A percentile compares a stretch with the other conserved stretches of the same genome.
phyloP scores from a whole-genome alignment of 2,329 filamentous ascomycete species.

The Phoma sp. region DNA sequence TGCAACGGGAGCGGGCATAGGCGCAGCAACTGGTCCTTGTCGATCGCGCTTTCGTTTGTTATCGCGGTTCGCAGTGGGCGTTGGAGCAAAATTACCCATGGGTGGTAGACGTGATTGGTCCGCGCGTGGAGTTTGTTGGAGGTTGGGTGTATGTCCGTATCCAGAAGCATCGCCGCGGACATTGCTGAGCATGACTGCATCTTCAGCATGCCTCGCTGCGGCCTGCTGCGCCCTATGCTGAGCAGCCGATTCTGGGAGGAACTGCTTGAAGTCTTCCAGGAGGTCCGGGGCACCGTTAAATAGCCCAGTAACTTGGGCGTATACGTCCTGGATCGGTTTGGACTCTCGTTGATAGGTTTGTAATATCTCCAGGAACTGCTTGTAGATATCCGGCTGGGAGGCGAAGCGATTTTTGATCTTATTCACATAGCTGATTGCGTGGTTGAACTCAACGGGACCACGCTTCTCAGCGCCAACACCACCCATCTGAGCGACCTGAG shows the following conservation, averaged over 20 bases:
- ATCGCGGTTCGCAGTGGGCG: conserved; percentile 83
- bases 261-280: conserved; percentile 98
- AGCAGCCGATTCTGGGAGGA: conserved; percentile 87
- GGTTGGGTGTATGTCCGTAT: conserved; percentile 51
- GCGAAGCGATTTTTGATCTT: conserved; percentile 99
- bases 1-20: conserved; percentile 41
- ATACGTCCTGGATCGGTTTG: conserved; percentile 98
- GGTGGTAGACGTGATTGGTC: conserved; percentile 72
- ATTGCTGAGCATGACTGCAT: conserved; percentile 70
- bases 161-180: conserved; percentile 62
- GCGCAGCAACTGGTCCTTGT: conserved; percentile 53
- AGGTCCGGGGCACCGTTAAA: conserved; percentile 95
- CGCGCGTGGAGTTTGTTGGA: conserved; percentile 56
- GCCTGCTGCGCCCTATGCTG: conserved; percentile 63
- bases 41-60: conserved; percentile 82
- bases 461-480: conserved; percentile 72
- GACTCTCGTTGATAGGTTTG: conserved; percentile 98
- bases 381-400: conserved; percentile 97
- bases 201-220: conserved; percentile 70
- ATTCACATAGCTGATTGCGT: conserved; percentile 98
- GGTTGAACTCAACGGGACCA: conserved; percentile 97
- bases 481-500: conserved; percentile 63
- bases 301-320: conserved; percentile 91
- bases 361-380: conserved; percentile 96
- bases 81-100: conserved; percentile 90